Evolutionary conservation across 169 alveolate genomes (phyloP), one percentile per base, ranked within the genome.

Genomic region (Cryptosporidium tyzzeri): DNA sequence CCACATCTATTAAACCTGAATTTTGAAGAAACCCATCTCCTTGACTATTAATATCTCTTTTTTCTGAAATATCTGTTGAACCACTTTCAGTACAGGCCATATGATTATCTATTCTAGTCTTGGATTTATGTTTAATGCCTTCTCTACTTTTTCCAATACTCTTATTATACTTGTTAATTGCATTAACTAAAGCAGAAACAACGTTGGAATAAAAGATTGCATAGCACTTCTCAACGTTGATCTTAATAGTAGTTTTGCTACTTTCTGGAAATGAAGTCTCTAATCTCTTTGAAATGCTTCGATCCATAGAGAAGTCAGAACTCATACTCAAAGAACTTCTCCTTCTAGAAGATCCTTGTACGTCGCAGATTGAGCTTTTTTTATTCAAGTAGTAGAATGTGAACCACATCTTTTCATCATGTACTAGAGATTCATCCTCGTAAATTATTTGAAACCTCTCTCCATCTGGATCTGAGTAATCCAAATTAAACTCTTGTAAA

Each of bases 161-260:
- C 39, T 73, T 73, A 21, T 48, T 48, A 29, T 73, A 73, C 45
- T 58, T 53, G 39, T 73, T 59, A 51, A 59, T 73, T 12, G 58
- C 35, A 35, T 31, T 23, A 23, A 73, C 71, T 14, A 73, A 3
- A 23, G 68, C 68, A 9, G 75, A 80, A 26, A 80, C 41, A 1
- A 80, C 67, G 37, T 62, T 61, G 31, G 89, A 80, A 65, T 80
- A 80, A 33, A 80, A 59, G 70, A 45, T 80, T 50, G 62, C 44
- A 50, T 65, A 80, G 26, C 89, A 80, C 29, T 80, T 80, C 31
- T 80, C 89, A 1, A 80, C 89, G 45, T 80, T 80, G 35, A 80
- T 59, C 55, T 37, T 37, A 21, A 80, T 65, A 10, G 44, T 65
- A 35, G 67, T 44, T 29, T 35, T 53, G 58, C 23, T 73, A n/a